Conservation (phyloP, 2,329 filamentous ascomycete genomes). For the Hymenoscyphus salicellus region DNA sequence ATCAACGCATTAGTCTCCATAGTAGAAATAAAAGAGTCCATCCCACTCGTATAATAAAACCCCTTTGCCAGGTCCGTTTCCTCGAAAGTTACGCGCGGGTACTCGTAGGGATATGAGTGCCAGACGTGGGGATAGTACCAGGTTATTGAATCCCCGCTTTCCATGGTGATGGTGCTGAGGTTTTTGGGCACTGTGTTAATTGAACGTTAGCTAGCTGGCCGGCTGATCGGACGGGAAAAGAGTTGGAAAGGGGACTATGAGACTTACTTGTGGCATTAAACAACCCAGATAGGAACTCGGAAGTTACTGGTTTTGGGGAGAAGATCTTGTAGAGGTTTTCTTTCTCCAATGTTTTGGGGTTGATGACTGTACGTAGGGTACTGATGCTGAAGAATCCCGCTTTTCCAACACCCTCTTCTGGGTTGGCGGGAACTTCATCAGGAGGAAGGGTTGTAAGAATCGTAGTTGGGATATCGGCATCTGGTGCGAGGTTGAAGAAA, state of each 20-base stretch:
- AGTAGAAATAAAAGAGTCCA: conserved; percentile 92
- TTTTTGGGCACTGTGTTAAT: conserved; percentile 28
- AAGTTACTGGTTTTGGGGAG: conserved; percentile 52
- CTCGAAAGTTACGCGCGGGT: conserved; percentile 85
- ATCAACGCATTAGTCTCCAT: conserved; percentile 96
- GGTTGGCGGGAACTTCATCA: conserved; percentile 45
- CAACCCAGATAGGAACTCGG: conserved; percentile 52
- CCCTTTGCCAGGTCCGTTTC: conserved; percentile 66
- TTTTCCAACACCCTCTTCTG: conserved; percentile 61
- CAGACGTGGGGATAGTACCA: conserved; percentile 79
- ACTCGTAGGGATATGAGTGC: conserved; percentile 79
- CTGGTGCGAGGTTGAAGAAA: conserved; percentile 67
- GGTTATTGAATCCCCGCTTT: conserved; percentile 57
- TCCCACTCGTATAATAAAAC: conserved; percentile 70
- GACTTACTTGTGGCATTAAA: conserved; percentile 41
- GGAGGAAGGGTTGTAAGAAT: conserved; percentile 78
- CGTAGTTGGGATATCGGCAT: conserved; percentile 62
- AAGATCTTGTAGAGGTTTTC: conserved; percentile 67
- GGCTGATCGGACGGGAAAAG: no score
- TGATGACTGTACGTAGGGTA: conserved; percentile 61
- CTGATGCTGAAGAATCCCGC: conserved; percentile 85
- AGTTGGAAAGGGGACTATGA: no score
- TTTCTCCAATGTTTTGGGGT: conserved; percentile 52
- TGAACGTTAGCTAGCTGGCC: background rate
- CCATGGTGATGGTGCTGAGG: conserved; percentile 23